Percentiles rank a stretch among this genome's conserved stretches.
Evolutionary conservation across 2,329 filamentous ascomycete species (phyloP).

Genomic region (Didymella pomorum): DNA sequence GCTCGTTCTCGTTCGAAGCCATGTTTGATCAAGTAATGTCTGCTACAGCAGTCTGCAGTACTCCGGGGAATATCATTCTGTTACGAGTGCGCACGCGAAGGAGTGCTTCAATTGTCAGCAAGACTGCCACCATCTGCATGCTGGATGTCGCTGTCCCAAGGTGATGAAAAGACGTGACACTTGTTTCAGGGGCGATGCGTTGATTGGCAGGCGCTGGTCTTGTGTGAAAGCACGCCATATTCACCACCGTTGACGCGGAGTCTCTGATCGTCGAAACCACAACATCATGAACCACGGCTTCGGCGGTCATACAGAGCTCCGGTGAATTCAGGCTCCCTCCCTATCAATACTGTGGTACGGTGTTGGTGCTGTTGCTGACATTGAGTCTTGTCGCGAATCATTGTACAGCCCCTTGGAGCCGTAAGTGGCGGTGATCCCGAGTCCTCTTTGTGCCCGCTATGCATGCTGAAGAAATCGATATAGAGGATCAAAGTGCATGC

Average conservation of each 20-base stretch:
- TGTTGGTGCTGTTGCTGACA: too few relatives aligned
- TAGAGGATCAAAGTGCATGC: too few relatives aligned
- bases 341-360: too few relatives aligned
- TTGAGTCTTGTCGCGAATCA: too few relatives aligned
- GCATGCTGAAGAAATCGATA: too few relatives aligned
- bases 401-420: too few relatives aligned
- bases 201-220: conserved; percentile 13
- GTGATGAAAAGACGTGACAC: conserved; percentile 6
- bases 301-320: background rate
- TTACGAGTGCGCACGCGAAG: background rate
- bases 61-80: conserved; percentile 1
- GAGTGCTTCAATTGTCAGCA: conserved; percentile 39
- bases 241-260: background rate
- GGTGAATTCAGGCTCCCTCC: background rate
- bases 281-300: background rate
- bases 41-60: background rate
- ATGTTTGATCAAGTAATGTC: conserved; percentile 18
- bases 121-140: conserved; percentile 25
- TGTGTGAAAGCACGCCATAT: conserved; percentile 19
- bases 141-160: background rate
- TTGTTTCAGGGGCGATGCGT: conserved; percentile 7
- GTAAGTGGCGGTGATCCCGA: too few relatives aligned
- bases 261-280: background rate
- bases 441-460: too few relatives aligned
- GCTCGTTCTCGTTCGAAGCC: conserved; percentile 27